These are phyloP conservation scores for Colletotrichum tofieldiae DNA, from an alignment of 2,329 filamentous ascomycete species.

Conservation along the genomic window DNA sequence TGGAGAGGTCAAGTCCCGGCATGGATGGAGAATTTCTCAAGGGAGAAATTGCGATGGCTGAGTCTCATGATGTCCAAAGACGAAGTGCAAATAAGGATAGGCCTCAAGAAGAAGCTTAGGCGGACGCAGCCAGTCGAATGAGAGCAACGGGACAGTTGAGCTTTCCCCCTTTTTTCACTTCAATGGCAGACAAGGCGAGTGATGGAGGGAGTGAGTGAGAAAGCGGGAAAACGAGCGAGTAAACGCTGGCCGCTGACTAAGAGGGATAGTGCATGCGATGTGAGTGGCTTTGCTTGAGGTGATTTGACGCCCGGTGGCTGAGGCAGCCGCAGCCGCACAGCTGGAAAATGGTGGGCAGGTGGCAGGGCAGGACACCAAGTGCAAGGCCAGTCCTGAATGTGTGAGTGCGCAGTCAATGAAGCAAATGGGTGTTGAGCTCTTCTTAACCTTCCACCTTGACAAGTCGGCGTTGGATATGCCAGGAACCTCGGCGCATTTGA, in stretches of 20 bases:
- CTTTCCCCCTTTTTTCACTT: too few species aligned
- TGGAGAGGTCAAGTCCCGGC: not conserved
- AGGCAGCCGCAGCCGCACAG: too few species aligned
- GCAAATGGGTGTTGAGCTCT: too few species aligned
- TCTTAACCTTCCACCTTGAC: too few species aligned
- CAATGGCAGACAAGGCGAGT: not conserved
- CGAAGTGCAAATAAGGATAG: not conserved
- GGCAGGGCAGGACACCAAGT: too few species aligned
- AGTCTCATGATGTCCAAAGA: not conserved
- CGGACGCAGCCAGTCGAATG: not conserved
- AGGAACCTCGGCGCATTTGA: too few species aligned
- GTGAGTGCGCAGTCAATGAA: too few species aligned
- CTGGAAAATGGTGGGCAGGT: too few species aligned
- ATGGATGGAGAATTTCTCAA: not conserved
- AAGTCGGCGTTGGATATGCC: too few species aligned
- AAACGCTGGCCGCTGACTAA: not conserved
- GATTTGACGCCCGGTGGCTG: too few species aligned
- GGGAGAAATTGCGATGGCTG: not conserved
- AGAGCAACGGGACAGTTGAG: not conserved
- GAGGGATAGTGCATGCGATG: not conserved
- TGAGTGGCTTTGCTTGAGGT: conserved; percentile 1
- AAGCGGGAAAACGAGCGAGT: not conserved
- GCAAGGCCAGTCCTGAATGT: too few species aligned
- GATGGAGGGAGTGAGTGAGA: not conserved
- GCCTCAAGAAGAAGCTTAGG: not conserved